Base-by-base conservation (phyloP, 495 filamentous ascomycete genomes). In the Copromyces sp. region DNA sequence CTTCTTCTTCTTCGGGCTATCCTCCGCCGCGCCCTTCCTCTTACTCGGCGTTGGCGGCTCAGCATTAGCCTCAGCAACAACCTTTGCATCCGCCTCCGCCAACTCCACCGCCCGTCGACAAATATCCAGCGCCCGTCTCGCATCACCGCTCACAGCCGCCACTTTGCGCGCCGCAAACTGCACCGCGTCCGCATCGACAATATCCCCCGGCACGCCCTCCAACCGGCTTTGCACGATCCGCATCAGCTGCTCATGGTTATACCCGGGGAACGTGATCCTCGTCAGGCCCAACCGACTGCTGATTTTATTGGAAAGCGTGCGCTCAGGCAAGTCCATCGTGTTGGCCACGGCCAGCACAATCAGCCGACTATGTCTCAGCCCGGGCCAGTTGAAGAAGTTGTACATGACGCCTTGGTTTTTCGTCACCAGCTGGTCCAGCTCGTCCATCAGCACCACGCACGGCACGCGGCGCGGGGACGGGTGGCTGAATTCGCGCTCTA, bases 361-460 rank as follows among this genome's bases (percentile, higher is more conserved):
- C 41, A 99, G 86, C 65, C 94, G 88, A 39, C 92, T 95, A 79
- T 99, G 93, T 41, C 92, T 89, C 24, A 97, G 87, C 24, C 90
- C 90, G n/a, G 96, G 96, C 96, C 96, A 99, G 78, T 99, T 99
- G 88, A 99, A 99, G 82, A 99, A 99, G 79, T 99, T 99, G 84
- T 99, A 99, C 96, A 99, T 99, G 78, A 99, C 96, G 37, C 92
- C 93, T 76, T 99, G 96, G 78, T 95, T 97, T 73, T 93, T 94
- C 29, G 96, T 99, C 3, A 98, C 96, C 5, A 99, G 88, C 79
- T 99, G 96, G 82, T 99, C 96, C 47, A 99, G 87, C 83, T 99
- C 96, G 78, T 99, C 96, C 96, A 99, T 99, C 47, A 99, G 83
- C 9, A 99, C 96, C 37, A 99, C 96, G 77, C 96, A 98, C 0